Evolutionary conservation across 1,284 basidiomycete species (phyloP).

Genomic region (Ceratobasidium sp.): DNA sequence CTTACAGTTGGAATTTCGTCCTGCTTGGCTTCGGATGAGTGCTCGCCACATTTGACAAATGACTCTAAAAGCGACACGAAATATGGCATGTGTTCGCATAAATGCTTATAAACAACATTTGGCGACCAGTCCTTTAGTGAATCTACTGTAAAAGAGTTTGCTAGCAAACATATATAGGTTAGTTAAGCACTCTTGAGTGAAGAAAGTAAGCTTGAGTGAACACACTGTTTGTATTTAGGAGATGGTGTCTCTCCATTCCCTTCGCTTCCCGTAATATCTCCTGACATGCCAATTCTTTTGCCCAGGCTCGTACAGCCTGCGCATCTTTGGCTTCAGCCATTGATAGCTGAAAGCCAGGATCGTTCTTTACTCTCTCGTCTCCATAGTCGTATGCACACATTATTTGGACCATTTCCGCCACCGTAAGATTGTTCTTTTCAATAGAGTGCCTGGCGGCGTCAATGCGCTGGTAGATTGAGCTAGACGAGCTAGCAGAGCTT

Average conservation of each 20-base stretch:
- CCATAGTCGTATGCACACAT: slow-evolving; percentile 5
- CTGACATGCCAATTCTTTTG: neutral
- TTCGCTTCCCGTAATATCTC: neutral
- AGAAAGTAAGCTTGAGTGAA: too few species aligned
- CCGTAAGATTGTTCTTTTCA: neutral
- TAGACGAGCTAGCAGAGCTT: neutral
- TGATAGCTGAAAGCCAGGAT: neutral
- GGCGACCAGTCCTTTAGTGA: neutral
- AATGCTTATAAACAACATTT: neutral
- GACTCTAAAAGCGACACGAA: too few species aligned
- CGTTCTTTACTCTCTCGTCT: neutral
- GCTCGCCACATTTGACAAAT: too few species aligned
- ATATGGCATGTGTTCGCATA: neutral
- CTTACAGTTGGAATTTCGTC: too few species aligned
- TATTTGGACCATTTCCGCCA: neutral
- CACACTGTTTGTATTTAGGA: neutral
- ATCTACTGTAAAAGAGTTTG: neutral
- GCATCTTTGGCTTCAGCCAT: neutral
- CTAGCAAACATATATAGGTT: too few species aligned
- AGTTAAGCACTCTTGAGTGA: too few species aligned
- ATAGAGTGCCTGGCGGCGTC: neutral
- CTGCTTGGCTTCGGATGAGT: neutral
- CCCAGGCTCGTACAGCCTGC: neutral
- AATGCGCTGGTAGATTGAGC: neutral
- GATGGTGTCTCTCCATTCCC: neutral